Conservation (phyloP, 1,284 basidiomycete genomes). For the Trichosporon sp. region DNA sequence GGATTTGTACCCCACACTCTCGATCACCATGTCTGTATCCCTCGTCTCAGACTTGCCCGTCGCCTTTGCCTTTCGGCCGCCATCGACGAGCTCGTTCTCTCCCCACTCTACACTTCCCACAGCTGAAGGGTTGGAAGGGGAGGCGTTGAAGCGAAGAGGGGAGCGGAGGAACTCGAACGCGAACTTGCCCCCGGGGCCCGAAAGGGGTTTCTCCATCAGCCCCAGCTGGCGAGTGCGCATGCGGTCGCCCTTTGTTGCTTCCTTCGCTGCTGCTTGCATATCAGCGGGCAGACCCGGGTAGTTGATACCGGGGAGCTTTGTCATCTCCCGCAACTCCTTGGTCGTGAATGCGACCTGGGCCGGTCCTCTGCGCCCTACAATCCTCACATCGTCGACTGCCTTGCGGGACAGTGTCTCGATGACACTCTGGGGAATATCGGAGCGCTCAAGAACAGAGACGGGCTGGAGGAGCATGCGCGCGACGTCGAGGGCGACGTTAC, state of each 20-base stretch:
- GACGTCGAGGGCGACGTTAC: constrained; percentile 93
- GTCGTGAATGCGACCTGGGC: constrained; percentile 89
- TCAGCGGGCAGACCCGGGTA: constrained; percentile 46
- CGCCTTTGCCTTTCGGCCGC: constrained; percentile 58
- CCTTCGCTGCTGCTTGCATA: constrained; percentile 52
- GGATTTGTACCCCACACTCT: constrained; percentile 83
- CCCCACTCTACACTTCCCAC: constrained; percentile 49
- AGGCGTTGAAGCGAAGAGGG: constrained; percentile 62
- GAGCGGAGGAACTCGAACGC: constrained; percentile 78
- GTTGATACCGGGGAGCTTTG: constrained; percentile 69
- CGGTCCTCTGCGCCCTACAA: constrained; percentile 83
- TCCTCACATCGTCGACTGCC: constrained; percentile 70
- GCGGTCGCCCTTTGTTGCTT: constrained; percentile 53
- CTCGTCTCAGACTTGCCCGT: constrained; percentile 65
- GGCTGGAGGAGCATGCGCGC: constrained; percentile 82
- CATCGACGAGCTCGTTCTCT: constrained; percentile 45
- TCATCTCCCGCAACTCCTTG: constrained; percentile 91
- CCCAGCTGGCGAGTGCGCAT: constrained; percentile 60
- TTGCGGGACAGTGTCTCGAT: constrained; percentile 66
- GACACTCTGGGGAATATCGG: constrained; percentile 80
- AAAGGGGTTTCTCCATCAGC: constrained; percentile 52
- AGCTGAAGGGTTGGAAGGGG: constrained; percentile 47
- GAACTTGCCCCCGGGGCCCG: constrained; percentile 60
- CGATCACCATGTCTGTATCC: constrained; percentile 76
- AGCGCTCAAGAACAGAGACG: constrained; percentile 65